Evolutionary conservation across 176 grass and related monocot genomes (phyloP).

Genomic region (Saccharum officinarum): DNA sequence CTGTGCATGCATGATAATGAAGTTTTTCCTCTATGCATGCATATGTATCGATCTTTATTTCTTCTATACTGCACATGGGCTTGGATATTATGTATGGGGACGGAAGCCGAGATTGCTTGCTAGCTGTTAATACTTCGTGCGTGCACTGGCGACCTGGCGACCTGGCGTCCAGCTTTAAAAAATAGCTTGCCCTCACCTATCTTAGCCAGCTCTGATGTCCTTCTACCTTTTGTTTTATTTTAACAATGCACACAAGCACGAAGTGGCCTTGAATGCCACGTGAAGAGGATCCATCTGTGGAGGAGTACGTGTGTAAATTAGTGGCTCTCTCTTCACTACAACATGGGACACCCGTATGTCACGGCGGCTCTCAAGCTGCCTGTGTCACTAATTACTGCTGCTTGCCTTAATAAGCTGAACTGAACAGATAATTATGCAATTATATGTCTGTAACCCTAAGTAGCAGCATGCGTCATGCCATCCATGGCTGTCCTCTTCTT

Average conservation of each 20-base stretch:
- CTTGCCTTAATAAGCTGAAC: conserved; percentile 11
- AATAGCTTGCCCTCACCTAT: not conserved
- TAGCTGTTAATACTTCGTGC: not conserved
- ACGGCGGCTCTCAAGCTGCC: conserved; percentile 13
- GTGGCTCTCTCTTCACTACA: not conserved
- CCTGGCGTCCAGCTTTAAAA: not conserved
- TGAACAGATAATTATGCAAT: not conserved
- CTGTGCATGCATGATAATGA: not conserved
- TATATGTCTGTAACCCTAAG: not conserved
- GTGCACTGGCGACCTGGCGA: not conserved
- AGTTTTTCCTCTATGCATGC: not conserved
- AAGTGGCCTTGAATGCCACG: conserved; percentile 64
- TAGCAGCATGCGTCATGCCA: conserved; percentile 8
- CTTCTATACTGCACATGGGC: not conserved
- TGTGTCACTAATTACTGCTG: not conserved
- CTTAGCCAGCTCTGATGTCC: not conserved
- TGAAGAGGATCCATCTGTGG: conserved; percentile 29
- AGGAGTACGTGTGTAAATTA: not conserved
- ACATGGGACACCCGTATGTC: conserved; percentile 24
- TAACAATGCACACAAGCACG: conserved; percentile 30
- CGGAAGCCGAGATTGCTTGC: not conserved
- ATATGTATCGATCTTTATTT: not conserved
- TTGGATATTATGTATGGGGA: not conserved
- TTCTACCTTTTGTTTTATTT: not conserved
- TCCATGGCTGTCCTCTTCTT: not conserved